Evolutionary conservation across 1,284 basidiomycete species (phyloP), one percentile per base, ranked within the genome.

Genomic region (Cystobasidium pallidum): DNA sequence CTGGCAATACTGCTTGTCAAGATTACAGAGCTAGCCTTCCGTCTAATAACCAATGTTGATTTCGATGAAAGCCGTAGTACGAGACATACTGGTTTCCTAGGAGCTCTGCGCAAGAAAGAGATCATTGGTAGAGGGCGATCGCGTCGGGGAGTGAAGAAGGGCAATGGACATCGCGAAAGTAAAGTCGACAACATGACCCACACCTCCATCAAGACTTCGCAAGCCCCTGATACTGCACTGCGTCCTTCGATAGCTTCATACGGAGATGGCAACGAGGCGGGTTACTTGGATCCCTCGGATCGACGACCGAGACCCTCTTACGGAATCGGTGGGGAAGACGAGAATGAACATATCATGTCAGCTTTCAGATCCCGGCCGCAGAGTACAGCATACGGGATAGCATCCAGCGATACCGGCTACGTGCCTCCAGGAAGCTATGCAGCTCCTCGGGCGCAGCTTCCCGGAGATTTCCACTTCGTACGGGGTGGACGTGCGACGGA

Each of bases 61-160:
- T 98, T 97, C 80, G 91, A 95, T 80, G 87, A 88, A 76, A 91
- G 89, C 64, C 86, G 85, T 61, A 90, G 90, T 76, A 86, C 88
- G 0, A 86, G 90, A 45, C 91, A 94, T 77, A 89, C 88, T 59
- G 93, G 93, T 26, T 84, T 96, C 36, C 82, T 93, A n/a, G 93
- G 92, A 30, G 91, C 88, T 7, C 78, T 83, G 55, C 78, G 80
- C 65, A 81, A 82, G 70, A 78, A 82, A 49, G 81, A 81, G 63
- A 80, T 81, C 7, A 85, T 90, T 72, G 87, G 88, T 36, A 82
- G 90, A 24, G 81, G 90, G 10, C 89, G 89, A 11, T 45, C 43
- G 43, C 91, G 88, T 76, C 90, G 88, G 78, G 28, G 58, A 45
- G 57, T n/a, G 52, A 51, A 41, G 32, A 52, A 54, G 36, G 87